phyloP scores from a whole-genome alignment of 306 rosid genomes.

The Amphicarpaea edgeworthii region DNA sequence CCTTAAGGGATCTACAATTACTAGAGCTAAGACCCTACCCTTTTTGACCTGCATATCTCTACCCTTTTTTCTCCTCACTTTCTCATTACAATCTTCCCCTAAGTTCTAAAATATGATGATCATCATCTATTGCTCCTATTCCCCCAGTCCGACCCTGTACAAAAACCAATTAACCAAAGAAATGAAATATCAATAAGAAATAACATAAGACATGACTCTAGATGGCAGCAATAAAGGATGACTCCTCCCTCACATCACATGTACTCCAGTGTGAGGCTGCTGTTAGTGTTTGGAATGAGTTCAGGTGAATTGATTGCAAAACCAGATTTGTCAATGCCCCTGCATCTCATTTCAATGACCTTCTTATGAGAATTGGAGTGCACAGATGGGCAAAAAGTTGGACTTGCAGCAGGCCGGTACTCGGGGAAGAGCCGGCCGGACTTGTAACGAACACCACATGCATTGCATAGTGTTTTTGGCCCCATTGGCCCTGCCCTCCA shows the following conservation, averaged over 20 bases:
- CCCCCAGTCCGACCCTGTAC: constrained; percentile 85
- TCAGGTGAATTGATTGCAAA: constrained; percentile 55
- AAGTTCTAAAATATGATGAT: constrained; percentile 68
- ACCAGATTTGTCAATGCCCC: constrained; percentile 41
- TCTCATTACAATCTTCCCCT: constrained; percentile 67
- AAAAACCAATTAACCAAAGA: constrained; percentile 75
- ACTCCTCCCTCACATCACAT: constrained; percentile 55
- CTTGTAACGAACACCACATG: constrained; percentile 93
- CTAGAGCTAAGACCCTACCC: constrained; percentile 77
- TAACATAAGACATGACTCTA: constrained; percentile 59
- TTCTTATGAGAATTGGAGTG: constrained; percentile 98
- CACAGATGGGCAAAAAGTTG: constrained; percentile 78
- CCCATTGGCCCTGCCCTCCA: constrained; percentile 99
- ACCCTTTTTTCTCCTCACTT: constrained; percentile 50
- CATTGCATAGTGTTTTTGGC: constrained; percentile 95
- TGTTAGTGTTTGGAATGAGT: constrained; percentile 83
- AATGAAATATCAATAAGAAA: constrained; percentile 63
- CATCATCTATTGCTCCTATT: constrained; percentile 70
- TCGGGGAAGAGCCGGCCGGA: constrained; percentile 96
- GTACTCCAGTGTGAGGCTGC: constrained; percentile 78
- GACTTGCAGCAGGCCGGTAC: constrained; percentile 97
- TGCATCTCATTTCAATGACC: constrained; percentile 89
- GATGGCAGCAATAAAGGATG: constrained; percentile 36
- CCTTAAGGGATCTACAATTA: constrained; percentile 59
- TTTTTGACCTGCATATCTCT: constrained; percentile 64